phyloP scores from a whole-genome alignment of 805 yeast species.

The Brettanomyces custersianus region DNA sequence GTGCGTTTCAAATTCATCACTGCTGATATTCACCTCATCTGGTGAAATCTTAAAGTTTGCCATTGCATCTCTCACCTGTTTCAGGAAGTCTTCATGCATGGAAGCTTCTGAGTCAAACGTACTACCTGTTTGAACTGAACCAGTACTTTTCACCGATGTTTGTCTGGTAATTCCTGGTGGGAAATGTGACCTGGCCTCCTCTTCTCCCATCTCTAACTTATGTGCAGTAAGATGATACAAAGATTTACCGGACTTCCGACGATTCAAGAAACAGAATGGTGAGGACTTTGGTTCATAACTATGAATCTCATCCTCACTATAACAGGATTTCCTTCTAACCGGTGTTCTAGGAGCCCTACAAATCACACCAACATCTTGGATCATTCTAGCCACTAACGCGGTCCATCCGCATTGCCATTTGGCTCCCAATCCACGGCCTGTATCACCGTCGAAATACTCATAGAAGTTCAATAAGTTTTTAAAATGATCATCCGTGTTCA shows the following conservation, averaged over 20 bases:
- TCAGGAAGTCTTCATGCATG: slow-evolving; percentile 25
- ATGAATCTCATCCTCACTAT: slow-evolving; percentile 27
- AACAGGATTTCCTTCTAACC: slow-evolving; percentile 19
- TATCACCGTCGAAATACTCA: slow-evolving; percentile 90
- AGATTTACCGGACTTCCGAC: slow-evolving; percentile 72
- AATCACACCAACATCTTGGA: slow-evolving; percentile 78
- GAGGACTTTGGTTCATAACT: slow-evolving; percentile 36
- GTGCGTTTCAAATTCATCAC: slow-evolving; percentile 50
- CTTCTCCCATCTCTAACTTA: slow-evolving; percentile 58
- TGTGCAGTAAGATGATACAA: slow-evolving; percentile 59
- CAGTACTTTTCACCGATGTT: slow-evolving; percentile 11
- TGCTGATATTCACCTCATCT: slow-evolving; percentile 35
- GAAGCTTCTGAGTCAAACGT: slow-evolving; percentile 16
- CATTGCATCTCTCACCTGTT: slow-evolving; percentile 35
- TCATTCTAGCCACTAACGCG: slow-evolving; percentile 83
- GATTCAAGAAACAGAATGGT: slow-evolving; percentile 29
- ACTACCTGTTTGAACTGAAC: slow-evolving; percentile 8
- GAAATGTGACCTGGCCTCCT: slow-evolving; percentile 32
- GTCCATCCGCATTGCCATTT: slow-evolving; percentile 98
- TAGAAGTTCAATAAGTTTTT: slow-evolving; percentile 69
- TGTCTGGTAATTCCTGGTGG: slow-evolving; percentile 25
- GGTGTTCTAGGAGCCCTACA: slow-evolving; percentile 40
- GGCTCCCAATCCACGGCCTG: slow-evolving; percentile 90
- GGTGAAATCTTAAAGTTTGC: slow-evolving; percentile 21
- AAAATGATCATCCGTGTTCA: slow-evolving; percentile 59